Percentiles rank a stretch among this genome's conserved stretches.
These are phyloP conservation scores for Talaromyces sp. DNA, from an alignment of 2,329 filamentous ascomycete species.

Conservation along the genomic window DNA sequence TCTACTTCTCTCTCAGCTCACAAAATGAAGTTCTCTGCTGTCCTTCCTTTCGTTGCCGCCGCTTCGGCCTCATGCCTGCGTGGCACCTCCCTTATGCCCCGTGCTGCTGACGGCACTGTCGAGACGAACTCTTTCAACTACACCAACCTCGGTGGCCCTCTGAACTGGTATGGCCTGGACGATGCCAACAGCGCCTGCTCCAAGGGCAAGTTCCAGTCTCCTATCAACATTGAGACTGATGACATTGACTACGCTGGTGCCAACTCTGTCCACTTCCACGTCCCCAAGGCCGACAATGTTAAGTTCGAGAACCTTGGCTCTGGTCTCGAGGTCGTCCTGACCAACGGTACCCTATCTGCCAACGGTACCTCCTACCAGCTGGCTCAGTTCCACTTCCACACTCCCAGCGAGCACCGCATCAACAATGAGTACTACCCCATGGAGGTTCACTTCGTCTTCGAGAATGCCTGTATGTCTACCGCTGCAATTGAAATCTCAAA, in stretches of 20 bases:
- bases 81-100: conserved; percentile 16
- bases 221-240: conserved; percentile 54
- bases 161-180: conserved; percentile 56
- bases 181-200: conserved; percentile 52
- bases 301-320: conserved; percentile 52
- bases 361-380: conserved; percentile 47
- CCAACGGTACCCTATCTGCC: conserved; percentile 52
- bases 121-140: conserved; percentile 16
- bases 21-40: conserved; percentile 15
- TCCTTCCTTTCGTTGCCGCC: conserved; percentile 11
- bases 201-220: conserved; percentile 56
- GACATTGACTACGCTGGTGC: conserved; percentile 20
- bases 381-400: conserved; percentile 64
- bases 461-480: conserved; percentile 43
- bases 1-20: not conserved
- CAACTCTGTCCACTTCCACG: conserved; percentile 23
- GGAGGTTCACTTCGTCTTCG: conserved; percentile 65
- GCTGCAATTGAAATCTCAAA: not conserved
- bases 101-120: conserved; percentile 13
- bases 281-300: conserved; percentile 22
- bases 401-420: conserved; percentile 61
- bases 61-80: conserved; percentile 16
- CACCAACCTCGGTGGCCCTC: conserved; percentile 46
- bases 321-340: conserved; percentile 55
- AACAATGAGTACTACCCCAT: conserved; percentile 52